Conservation (phyloP, 495 filamentous ascomycete genomes). For the Talaromyces ruber region DNA sequence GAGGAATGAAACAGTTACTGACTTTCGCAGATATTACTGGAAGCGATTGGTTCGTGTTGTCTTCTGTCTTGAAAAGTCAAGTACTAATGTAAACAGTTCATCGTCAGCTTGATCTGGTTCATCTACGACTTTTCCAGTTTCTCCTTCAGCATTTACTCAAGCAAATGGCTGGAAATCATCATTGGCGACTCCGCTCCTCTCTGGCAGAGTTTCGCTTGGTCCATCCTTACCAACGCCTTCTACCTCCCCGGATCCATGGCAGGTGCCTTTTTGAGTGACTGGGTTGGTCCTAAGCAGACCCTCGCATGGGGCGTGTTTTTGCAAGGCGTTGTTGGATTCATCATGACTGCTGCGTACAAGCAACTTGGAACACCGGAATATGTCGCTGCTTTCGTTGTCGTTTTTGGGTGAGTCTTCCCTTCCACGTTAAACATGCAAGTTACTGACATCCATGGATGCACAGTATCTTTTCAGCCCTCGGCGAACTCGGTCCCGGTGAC, state of each 20-base stretch:
- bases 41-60: slow-evolving; percentile 26
- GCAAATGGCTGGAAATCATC: slow-evolving; percentile 60
- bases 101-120: slow-evolving; percentile 83
- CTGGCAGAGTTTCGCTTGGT: slow-evolving; percentile 77
- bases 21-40: slow-evolving; percentile 39
- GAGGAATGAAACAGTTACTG: background rate
- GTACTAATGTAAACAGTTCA: slow-evolving; percentile 55
- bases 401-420: slow-evolving; percentile 44
- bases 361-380: slow-evolving; percentile 51
- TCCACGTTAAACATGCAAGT: background rate
- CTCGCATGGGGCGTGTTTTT: slow-evolving; percentile 56
- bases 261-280: slow-evolving; percentile 68
- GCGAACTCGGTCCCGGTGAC: slow-evolving; percentile 81
- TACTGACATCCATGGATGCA: slow-evolving; percentile 11
- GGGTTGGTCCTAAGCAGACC: slow-evolving; percentile 64
- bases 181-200: slow-evolving; percentile 46
- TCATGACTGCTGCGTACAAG: slow-evolving; percentile 73
- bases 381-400: slow-evolving; percentile 69
- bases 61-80: slow-evolving; percentile 6
- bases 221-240: slow-evolving; percentile 74
- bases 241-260: slow-evolving; percentile 74
- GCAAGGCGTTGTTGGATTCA: slow-evolving; percentile 74
- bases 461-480: slow-evolving; percentile 75
- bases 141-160: slow-evolving; percentile 71
- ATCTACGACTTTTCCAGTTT: slow-evolving; percentile 83